phyloP scores from a whole-genome alignment of 371 early-diverging fungal species.

The Zancudomyces culisetae region DNA sequence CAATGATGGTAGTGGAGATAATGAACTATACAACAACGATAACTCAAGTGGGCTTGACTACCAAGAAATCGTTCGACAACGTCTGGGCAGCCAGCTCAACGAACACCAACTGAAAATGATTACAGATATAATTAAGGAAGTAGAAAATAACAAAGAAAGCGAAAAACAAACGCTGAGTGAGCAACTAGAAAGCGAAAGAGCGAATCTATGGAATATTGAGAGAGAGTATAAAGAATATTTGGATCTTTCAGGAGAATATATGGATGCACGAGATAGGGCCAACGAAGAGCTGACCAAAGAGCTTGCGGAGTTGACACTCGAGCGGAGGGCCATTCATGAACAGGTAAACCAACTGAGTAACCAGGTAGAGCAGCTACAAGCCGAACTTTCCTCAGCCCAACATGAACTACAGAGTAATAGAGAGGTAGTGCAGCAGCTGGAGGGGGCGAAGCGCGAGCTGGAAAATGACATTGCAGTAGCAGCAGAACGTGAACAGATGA shows the following conservation, averaged over 20 bases:
- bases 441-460: not conserved
- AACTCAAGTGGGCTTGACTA: too few relatives aligned
- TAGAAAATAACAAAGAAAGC: not conserved
- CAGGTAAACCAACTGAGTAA: not conserved
- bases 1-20: too few relatives aligned
- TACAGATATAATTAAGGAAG: not conserved
- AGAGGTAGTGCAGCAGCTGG: not conserved
- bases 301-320: constrained; percentile 1
- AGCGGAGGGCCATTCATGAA: not conserved
- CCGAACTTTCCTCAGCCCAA: not conserved
- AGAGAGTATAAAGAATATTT: constrained; percentile 1
- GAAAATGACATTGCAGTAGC: constrained; percentile 3
- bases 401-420: not conserved
- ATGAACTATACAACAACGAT: too few relatives aligned
- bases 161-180: not conserved
- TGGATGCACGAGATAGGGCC: constrained; percentile 1
- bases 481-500: not conserved
- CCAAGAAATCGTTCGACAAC: too few relatives aligned
- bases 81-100: not conserved
- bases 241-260: not conserved
- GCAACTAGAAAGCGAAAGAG: not conserved
- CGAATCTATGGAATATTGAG: not conserved
- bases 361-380: not conserved
- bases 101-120: not conserved
- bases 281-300: constrained; percentile 2